A percentile compares a stretch with the other conserved stretches of the same genome.
Evolutionary conservation across 2,329 filamentous ascomycete genomes (phyloP).

Genomic region (Cordyceps sp.): DNA sequence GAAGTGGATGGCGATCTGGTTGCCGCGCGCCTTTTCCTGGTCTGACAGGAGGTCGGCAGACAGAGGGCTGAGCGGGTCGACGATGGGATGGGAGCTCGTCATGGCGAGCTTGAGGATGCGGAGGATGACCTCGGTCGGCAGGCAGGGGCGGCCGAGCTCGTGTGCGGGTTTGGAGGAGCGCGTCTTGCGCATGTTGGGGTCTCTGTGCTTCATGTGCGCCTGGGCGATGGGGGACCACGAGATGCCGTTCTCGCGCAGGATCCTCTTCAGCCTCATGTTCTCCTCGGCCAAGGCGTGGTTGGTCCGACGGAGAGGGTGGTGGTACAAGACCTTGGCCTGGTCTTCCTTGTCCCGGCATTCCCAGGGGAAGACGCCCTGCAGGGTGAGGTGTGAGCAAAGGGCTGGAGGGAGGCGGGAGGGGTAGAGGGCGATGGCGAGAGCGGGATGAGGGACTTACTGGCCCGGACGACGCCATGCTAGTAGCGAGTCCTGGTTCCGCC

Average conservation of each 20-base stretch:
- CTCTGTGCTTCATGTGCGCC: conserved; percentile 14
- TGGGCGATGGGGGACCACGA: conserved; percentile 26
- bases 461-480: too few species aligned
- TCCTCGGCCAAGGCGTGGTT: conserved; percentile 29
- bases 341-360: conserved; percentile 36
- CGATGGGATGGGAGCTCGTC: conserved; percentile 29
- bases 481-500: too few species aligned
- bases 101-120: conserved; percentile 34
- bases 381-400: background rate
- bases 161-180: conserved; percentile 12
- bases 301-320: conserved; percentile 28
- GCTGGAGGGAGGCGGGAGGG: background rate
- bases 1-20: conserved; percentile 35
- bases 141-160: conserved; percentile 19
- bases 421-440: background rate
- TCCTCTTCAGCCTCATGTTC: conserved; percentile 30
- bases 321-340: conserved; percentile 28
- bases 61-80: conserved; percentile 33
- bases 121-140: conserved; percentile 36
- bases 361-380: conserved; percentile 23
- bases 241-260: conserved; percentile 34
- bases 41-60: conserved; percentile 25
- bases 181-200: conserved; percentile 16
- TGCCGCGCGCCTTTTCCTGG: conserved; percentile 23
- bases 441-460: background rate